A percentile compares a stretch with the other conserved stretches of the same genome.
Evolutionary conservation across 129 eudicot species (phyloP).

Genomic region (Centrapalus pauciflorus): DNA sequence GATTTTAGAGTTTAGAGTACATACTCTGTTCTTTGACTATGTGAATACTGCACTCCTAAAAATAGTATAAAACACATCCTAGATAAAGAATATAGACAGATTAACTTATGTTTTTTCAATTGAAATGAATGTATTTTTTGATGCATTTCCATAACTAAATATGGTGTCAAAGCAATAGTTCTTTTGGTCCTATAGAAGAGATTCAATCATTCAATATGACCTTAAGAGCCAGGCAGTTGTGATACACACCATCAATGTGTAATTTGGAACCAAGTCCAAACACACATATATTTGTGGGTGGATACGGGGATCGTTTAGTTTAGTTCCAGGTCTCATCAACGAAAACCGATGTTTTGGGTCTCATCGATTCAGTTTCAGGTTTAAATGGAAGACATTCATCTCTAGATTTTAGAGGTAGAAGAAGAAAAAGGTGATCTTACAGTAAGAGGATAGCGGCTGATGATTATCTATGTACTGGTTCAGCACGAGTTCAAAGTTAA

Average conservation of each 20-base stretch:
- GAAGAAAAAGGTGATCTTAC: neutral
- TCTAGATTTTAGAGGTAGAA: neutral
- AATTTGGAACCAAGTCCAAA: too few relatives aligned
- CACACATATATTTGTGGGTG: too few relatives aligned
- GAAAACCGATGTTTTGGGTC: too few relatives aligned
- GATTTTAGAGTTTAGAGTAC: neutral
- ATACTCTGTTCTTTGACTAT: neutral
- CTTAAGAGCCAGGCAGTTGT: too few relatives aligned
- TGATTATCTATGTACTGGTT: too few relatives aligned
- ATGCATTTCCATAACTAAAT: neutral
- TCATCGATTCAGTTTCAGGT: neutral
- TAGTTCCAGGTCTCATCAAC: too few relatives aligned
- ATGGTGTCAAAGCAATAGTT: neutral
- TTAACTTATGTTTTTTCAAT: neutral
- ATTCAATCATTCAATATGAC: too few relatives aligned
- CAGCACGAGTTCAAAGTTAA: neutral
- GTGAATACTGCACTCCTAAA: neutral
- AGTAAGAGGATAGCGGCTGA: neutral
- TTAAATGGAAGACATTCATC: neutral
- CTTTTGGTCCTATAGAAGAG: neutral
- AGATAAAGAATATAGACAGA: neutral
- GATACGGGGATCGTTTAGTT: too few relatives aligned
- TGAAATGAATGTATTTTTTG: slow-evolving; percentile 2
- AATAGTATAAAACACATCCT: neutral
- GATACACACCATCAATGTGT: too few relatives aligned